Base-by-base conservation (phyloP, 805 yeast species). In the Candida sakaeoensis region DNA sequence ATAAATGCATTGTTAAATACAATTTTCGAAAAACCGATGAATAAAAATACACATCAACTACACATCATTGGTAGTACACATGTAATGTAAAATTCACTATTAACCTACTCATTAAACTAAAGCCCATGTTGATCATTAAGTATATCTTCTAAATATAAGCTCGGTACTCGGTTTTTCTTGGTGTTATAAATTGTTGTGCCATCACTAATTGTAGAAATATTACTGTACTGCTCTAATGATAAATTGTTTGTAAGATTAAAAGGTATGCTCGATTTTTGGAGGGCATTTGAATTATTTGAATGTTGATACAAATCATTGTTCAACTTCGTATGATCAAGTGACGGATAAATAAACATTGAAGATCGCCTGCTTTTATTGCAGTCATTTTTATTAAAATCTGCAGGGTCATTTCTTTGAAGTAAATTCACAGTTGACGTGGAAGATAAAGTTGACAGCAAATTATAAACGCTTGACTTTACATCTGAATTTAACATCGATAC, bases 291-390 rank as follows among this genome's bases (percentile, higher is more conserved):
- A 18, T 25, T 8, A 12, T 23, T 23, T 23, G 10, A 17, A 34
- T 24, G 5, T 4, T 3, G 8, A 24, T 34, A 16, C 16, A 34
- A 34, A 15, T 15, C 15, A 3, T 9, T 23, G 23, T 34, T 34
- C 10, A 34, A 34, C n/a, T 25, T 15, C 8, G 4, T 34, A 17
- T 21, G 16, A n/a, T 36, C 39, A 15, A 36, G 22, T 13, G 39
- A 30, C 8, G 39, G 39, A 16, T 36, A 25, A 3, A 12, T 22
- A 27, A 36, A 36, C 39, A 36, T 36, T 24, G 25, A 23, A 4
- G 33, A 30, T 17, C 29, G 13, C 17, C 29, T 16, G 18, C 21
- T 29, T 4, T 9, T 18, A 4, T 23, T 16, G 3, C 12, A 10
- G 8, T 12, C 22, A 3, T 33, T 16, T 5, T 25, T 16, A 12